Evolutionary conservation across 2,329 filamentous ascomycete species (phyloP), one percentile per base, ranked within the genome.

Genomic region (Cladophialophora carrionii): DNA sequence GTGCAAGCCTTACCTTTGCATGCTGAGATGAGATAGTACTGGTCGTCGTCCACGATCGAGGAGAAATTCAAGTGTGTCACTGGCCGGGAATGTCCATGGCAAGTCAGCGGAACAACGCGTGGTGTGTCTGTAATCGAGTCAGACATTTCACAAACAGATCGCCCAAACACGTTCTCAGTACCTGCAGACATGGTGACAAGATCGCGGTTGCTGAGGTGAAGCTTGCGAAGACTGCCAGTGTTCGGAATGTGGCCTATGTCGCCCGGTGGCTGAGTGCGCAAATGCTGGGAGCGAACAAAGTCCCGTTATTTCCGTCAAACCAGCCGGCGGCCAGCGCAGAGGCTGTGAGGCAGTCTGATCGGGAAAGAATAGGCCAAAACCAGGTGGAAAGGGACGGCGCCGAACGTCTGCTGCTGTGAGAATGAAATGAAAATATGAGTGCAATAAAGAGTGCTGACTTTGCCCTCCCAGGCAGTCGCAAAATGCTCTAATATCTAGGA

Each of bases 11-110:
- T 75, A 91, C 90, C 90, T 84, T 96, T 96, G 83, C 92, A 95
- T 71, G 93, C 92, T 29, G 93, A 96, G 70, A 97, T 93, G 74
- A 97, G 84, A 77, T 95, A 96, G 79, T 95, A 97, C 70, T 89
- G 86, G 69, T 92, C 90, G 71, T 92, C 89, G 74, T 92, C 89
- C 69, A 92, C 87, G 14, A 93, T 83, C 12, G 89, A 87, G 26
- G 93, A 97, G 80, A 97, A 97, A 77, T 88, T 90, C 73, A 96
- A 86, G 77, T 97, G 93, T 6, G 93, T 92, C 60, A 97, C 92
- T 1, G 93, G 93, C 65, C 93, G 88, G 59, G 93, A 96, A 78
- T 97, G 93, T 68, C 93, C 93, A 78, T 97, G 93, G 78, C 93
- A 97, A 71, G 93, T 97, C 76, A 97, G 81, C 63, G 93, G 93